Conservation (phyloP, 2,329 filamentous ascomycete genomes). For the Colletotrichum plurivorum region DNA sequence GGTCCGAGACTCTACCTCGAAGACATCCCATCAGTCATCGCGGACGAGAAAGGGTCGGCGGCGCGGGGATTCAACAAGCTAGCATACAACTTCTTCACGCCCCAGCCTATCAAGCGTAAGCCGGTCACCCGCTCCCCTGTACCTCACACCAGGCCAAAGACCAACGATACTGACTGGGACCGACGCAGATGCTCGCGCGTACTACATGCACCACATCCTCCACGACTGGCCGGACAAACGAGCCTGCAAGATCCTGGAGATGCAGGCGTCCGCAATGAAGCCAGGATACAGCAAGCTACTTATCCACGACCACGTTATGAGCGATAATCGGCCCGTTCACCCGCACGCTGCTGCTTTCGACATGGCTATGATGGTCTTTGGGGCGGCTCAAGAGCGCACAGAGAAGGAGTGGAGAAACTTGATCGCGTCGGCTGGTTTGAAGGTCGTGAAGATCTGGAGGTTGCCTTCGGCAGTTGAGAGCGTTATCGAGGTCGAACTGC, state of each 20-base stretch:
- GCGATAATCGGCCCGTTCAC: conserved; percentile 46
- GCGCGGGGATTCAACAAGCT: conserved; percentile 1
- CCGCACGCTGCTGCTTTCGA: conserved; percentile 20
- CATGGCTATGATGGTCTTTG: conserved; percentile 21
- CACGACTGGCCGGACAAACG: conserved; percentile 69
- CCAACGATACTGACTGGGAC: neutral
- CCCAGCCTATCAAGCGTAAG: conserved; percentile 49
- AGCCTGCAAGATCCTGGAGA: conserved; percentile 55
- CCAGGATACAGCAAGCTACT: conserved; percentile 56
- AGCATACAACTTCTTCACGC: conserved; percentile 56
- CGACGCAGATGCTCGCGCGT: conserved; percentile 57
- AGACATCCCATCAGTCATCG: conserved; percentile 17
- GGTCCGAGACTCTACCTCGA: conserved; percentile 26
- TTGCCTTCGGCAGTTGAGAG: neutral
- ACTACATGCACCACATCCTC: conserved; percentile 68
- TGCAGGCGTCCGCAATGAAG: conserved; percentile 59
- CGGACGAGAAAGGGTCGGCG: neutral
- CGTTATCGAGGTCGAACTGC: conserved; percentile 15
- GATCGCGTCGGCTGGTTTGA: conserved; percentile 17
- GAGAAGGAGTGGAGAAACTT: conserved; percentile 24
- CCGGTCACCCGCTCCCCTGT: too few relatives aligned
- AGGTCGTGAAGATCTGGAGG: conserved; percentile 31
- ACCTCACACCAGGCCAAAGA: neutral
- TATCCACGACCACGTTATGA: conserved; percentile 55
- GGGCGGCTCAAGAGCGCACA: conserved; percentile 13